A percentile compares a stretch with the other conserved stretches of the same genome.
phyloP scores from a whole-genome alignment of 2,329 filamentous ascomycete species.

The Corniculantispora saksenae region DNA sequence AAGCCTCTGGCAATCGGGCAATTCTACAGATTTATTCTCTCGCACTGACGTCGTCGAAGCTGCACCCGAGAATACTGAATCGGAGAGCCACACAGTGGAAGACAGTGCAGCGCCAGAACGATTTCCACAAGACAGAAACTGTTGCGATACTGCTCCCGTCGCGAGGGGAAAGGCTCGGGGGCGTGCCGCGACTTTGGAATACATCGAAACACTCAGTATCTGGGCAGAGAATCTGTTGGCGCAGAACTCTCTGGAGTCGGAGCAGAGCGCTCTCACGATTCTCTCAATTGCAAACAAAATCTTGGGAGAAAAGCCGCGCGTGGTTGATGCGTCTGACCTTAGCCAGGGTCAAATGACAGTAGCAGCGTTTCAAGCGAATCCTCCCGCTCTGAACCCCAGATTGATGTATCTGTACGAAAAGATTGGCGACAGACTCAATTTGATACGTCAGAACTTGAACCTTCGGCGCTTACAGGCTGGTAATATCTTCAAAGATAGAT shows the following conservation, averaged over 20 bases:
- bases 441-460: background rate
- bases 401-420: conserved; percentile 3
- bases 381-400: conserved; percentile 10
- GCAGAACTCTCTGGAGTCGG: conserved; percentile 10
- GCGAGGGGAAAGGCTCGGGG: conserved; percentile 1
- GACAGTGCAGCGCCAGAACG: background rate
- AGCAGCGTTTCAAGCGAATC: background rate
- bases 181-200: conserved; percentile 12
- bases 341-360: conserved; percentile 2
- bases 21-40: conserved; percentile 12
- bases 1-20: background rate
- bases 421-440: conserved; percentile 1
- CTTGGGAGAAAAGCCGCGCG: background rate
- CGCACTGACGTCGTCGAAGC: background rate
- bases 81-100: too few relatives aligned
- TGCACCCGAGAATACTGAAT: background rate
- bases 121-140: conserved; percentile 12
- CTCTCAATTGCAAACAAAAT: background rate
- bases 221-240: conserved; percentile 12
- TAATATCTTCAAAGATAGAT: too few relatives aligned
- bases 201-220: conserved; percentile 7
- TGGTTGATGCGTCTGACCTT: background rate
- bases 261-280: conserved; percentile 7
- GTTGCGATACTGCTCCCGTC: conserved; percentile 9
- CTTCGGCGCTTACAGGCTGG: too few relatives aligned